These are phyloP conservation scores for Zygoascus sp. DNA, from an alignment of 1,139 yeast species.

Conservation along the genomic window DNA sequence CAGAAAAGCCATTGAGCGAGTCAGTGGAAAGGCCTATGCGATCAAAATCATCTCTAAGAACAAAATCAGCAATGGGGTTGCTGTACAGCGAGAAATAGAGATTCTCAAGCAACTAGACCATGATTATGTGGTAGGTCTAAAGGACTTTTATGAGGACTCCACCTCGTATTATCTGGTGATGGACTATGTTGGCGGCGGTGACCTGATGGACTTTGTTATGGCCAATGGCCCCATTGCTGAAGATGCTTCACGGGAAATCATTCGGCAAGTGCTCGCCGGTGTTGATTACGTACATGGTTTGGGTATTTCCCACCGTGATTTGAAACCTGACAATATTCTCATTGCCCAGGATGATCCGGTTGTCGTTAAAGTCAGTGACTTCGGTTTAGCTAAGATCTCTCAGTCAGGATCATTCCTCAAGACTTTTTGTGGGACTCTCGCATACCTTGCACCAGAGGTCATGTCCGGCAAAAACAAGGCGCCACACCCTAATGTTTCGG, in stretches of 20 bases:
- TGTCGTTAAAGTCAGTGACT: conserved; percentile 83
- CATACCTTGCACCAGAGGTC: conserved; percentile 93
- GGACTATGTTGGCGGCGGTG: conserved; percentile 98
- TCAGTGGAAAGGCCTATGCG: conserved; percentile 81
- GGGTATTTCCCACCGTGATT: conserved; percentile 90
- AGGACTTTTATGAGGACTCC: conserved; percentile 79
- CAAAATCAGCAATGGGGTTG: conserved; percentile 75
- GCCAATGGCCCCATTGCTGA: conserved; percentile 90
- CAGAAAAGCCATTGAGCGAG: conserved; percentile 79
- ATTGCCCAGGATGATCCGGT: conserved; percentile 92
- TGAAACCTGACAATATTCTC: conserved; percentile 81
- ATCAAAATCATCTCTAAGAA: conserved; percentile 83
- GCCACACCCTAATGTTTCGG: conserved; percentile 17
- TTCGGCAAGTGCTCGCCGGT: conserved; percentile 79
- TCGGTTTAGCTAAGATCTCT: conserved; percentile 81
- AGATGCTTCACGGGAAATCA: conserved; percentile 79
- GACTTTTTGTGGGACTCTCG: conserved; percentile 86
- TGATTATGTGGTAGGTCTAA: conserved; percentile 75
- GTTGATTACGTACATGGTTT: conserved; percentile 79
- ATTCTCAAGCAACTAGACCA: conserved; percentile 74
- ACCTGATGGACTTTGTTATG: conserved; percentile 90
- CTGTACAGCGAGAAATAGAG: conserved; percentile 80
- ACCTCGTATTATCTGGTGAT: conserved; percentile 80
- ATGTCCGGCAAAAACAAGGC: conserved; percentile 57
- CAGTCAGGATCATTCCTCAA: conserved; percentile 75